Percentiles rank a stretch among this genome's conserved stretches.
Conservation (phyloP, 768 basidiomycete species). For the Amanita inopinata region DNA sequence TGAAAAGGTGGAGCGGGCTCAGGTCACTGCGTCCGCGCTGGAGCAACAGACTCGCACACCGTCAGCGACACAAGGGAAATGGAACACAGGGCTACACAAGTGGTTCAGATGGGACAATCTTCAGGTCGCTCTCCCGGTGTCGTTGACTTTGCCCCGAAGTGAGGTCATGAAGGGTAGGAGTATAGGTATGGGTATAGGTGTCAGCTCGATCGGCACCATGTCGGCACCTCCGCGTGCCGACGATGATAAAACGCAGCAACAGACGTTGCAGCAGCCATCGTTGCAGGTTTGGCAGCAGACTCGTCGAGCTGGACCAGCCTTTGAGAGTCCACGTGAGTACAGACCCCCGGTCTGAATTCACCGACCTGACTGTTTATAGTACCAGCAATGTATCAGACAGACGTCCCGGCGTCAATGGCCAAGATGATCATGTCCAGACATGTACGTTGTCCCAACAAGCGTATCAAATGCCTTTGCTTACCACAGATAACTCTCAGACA, state of each 20-base stretch:
- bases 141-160: not conserved
- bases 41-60: slow-evolving; percentile 15
- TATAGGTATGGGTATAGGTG: not conserved
- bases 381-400: slow-evolving; percentile 23
- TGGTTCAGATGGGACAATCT: slow-evolving; percentile 10
- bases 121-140: slow-evolving; percentile 2
- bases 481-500: not conserved
- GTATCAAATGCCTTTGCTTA: not conserved
- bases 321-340: slow-evolving; percentile 25
- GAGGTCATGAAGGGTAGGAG: not conserved
- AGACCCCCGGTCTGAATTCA: not conserved
- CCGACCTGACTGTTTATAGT: slow-evolving; percentile 13
- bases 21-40: slow-evolving; percentile 7
- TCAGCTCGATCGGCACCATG: not conserved
- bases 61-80: slow-evolving; percentile 1
- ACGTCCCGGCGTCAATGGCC: slow-evolving; percentile 27
- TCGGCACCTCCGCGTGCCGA: slow-evolving; percentile 12
- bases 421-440: slow-evolving; percentile 32
- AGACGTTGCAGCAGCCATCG: slow-evolving; percentile 11
- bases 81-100: slow-evolving; percentile 2
- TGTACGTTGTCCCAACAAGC: slow-evolving; percentile 13
- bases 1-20: slow-evolving; percentile 10
- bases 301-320: slow-evolving; percentile 20
- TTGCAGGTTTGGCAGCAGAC: slow-evolving; percentile 14
- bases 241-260: slow-evolving; percentile 9